Base-by-base conservation (phyloP, 75 land plant genomes). In the Larix kaempferi region DNA sequence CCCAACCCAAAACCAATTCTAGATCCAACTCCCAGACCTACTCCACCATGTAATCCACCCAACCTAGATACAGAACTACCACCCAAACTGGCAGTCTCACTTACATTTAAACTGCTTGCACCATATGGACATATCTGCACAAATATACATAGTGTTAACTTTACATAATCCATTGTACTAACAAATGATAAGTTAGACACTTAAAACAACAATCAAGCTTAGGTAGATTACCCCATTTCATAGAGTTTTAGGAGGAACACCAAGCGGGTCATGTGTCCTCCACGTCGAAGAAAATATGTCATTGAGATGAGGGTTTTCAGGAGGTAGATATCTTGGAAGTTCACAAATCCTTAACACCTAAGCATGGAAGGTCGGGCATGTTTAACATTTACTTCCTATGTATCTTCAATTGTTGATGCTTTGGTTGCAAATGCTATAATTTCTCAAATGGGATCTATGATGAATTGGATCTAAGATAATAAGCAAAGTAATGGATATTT, bases 321-420 rank as follows among this genome's bases (percentile, higher is more conserved):
- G 59, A 16, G 84, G 41, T 29, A 69, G 58, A 63, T 84, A 80
- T n/a, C 82, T 84, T 60, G 89, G 78, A 71, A 82, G 55, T 3
- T 74, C 75, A 74, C n/a, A n/a, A 57, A 73, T 35, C 33, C n/a
- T n/a, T n/a, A n/a, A n/a, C n/a, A n/a, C n/a, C n/a, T n/a, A n/a
- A n/a, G n/a, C n/a, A n/a, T n/a, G n/a, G n/a, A n/a, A n/a, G n/a
- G n/a, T n/a, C n/a, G n/a, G n/a, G n/a, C n/a, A n/a, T n/a, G n/a
- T n/a, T n/a, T n/a, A n/a, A n/a, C n/a, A 29, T 29, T 29, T 1
- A 29, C 33, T 29, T 29, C 33, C 33, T 29, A 29, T 29, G 41
- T 39, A 39, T 39, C 41, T 39, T 39, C 41, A 39, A 4, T 39
- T 39, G 41, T 4, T 39, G 5, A 39, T 39, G 5, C 41, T 39